phyloP scores from a whole-genome alignment of 345 rosid genomes.

The Zanthoxylum bungeanum region DNA sequence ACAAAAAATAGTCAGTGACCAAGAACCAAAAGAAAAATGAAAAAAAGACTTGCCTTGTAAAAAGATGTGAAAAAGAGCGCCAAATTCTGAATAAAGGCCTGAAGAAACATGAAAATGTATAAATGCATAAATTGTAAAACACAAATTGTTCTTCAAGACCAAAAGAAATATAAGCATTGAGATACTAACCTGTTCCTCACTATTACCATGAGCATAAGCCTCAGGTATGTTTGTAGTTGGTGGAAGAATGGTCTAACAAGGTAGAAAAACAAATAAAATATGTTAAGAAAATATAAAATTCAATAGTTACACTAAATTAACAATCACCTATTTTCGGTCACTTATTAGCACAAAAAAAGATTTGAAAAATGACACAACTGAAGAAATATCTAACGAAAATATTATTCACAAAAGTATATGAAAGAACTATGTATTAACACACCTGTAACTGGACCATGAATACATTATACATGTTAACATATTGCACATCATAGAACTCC shows the following conservation, averaged over 20 bases:
- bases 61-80: slow-evolving; percentile 96
- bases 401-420: background rate
- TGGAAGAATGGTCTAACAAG: slow-evolving; percentile 67
- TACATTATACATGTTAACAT: slow-evolving; percentile 71
- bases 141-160: background rate
- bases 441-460: slow-evolving; percentile 93
- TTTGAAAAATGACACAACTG: no score
- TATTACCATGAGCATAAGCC: slow-evolving; percentile 80
- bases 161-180: slow-evolving; percentile 5
- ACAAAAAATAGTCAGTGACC: background rate
- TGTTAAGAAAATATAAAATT: background rate
- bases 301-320: background rate
- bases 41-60: slow-evolving; percentile 59
- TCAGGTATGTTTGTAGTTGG: slow-evolving; percentile 82
- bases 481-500: slow-evolving; percentile 76
- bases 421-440: slow-evolving; percentile 4
- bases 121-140: background rate
- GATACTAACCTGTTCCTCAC: slow-evolving; percentile 80
- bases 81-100: slow-evolving; percentile 99
- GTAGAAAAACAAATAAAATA: background rate
- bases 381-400: background rate
- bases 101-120: slow-evolving; percentile 20
- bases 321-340: background rate
- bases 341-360: background rate
- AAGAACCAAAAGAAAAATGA: background rate